Conservation (phyloP, 108 stramenopile species). For the Halocafeteria seosinensis region DNA sequence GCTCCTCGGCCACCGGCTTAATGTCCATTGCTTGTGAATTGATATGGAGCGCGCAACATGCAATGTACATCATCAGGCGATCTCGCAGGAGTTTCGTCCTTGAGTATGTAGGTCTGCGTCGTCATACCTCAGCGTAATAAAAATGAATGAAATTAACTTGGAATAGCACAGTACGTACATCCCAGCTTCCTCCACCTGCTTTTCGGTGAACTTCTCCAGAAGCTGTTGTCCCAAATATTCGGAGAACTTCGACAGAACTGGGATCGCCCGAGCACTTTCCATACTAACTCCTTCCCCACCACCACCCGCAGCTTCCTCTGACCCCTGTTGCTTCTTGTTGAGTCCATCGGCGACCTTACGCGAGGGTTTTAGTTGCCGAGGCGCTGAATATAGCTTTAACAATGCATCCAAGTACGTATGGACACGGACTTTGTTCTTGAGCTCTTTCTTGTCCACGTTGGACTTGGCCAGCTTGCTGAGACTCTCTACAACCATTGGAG, state of each 20-base stretch:
- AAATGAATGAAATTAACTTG: too few relatives aligned
- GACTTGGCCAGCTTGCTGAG: background rate
- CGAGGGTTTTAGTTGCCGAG: background rate
- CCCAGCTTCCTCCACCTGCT: too few relatives aligned
- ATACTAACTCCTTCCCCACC: background rate
- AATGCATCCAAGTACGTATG: background rate
- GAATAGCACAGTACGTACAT: too few relatives aligned
- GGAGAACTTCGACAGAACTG: background rate
- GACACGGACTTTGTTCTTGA: background rate
- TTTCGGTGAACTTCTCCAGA: background rate
- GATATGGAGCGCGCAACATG: background rate
- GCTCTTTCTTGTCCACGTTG: background rate
- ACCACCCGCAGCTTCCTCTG: background rate
- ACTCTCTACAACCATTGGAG: background rate
- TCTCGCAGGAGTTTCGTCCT: background rate
- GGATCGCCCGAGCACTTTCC: background rate
- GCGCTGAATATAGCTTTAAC: background rate
- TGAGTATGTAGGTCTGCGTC: too few relatives aligned
- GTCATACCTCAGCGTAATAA: too few relatives aligned
- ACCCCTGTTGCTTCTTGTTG: background rate
- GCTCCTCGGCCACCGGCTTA: background rate
- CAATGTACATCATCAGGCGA: background rate
- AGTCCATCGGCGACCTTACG: background rate
- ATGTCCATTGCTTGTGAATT: background rate
- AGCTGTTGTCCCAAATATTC: background rate